Evolutionary conservation across 805 yeast genomes (phyloP).

Genomic region (Myxozyma lipomycoides): DNA sequence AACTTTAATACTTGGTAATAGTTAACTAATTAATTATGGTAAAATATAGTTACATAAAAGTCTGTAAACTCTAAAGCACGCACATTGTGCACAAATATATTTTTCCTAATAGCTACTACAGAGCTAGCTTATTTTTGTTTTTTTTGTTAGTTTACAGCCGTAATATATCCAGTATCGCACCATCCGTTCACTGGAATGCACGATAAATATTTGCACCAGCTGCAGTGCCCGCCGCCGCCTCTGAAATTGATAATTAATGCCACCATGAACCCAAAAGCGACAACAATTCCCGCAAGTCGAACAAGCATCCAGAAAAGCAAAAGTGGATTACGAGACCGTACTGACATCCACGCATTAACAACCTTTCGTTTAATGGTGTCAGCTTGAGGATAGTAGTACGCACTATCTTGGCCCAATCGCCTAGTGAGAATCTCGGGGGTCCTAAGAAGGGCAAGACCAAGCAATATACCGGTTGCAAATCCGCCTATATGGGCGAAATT

Average conservation of each 20-base stretch:
- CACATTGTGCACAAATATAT: no score
- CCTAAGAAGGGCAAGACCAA: conserved; percentile 49
- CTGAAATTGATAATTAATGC: conserved; percentile 48
- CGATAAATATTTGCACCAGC: conserved; percentile 70
- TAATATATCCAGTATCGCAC: conserved; percentile 45
- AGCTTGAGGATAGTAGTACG: conserved; percentile 10
- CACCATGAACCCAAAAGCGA: conserved; percentile 50
- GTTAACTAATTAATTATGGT: no score
- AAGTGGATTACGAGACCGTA: conserved; percentile 30
- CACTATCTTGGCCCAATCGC: conserved; percentile 26
- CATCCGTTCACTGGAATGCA: conserved; percentile 68
- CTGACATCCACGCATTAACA: conserved; percentile 28
- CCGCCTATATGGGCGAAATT: conserved; percentile 77
- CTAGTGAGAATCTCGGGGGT: conserved; percentile 46
- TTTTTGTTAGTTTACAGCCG: not conserved
- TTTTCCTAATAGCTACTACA: no score
- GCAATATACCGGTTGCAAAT: conserved; percentile 55
- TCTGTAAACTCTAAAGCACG: no score
- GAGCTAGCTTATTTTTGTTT: no score
- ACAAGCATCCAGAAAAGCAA: conserved; percentile 53
- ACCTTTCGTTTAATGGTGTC: conserved; percentile 30
- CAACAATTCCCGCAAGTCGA: conserved; percentile 45
- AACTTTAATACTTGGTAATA: no score
- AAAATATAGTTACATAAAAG: no score
- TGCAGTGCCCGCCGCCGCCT: conserved; percentile 50